Evolutionary conservation across 108 stramenopile species (phyloP), one percentile per base, ranked within the genome.

Genomic region (Discostella stelligeroides): DNA sequence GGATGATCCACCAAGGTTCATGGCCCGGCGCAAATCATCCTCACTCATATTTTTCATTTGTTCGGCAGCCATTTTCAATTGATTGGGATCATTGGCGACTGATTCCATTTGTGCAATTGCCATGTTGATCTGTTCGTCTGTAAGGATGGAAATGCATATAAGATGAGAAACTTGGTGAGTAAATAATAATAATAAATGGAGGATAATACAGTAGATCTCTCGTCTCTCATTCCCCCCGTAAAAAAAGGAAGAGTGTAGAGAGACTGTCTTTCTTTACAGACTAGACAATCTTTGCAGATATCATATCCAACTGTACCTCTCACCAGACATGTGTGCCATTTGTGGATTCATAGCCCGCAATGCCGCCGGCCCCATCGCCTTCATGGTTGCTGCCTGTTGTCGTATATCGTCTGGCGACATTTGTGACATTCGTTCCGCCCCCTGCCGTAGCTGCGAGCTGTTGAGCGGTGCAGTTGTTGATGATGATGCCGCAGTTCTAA

Each of bases 381-480:
- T 79, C 89, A 91, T 89, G 60, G 83, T 81, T n/a, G 63, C 54
- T 0, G 92, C 92, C 63, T 93, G 92, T 53, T 81, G 80, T 18
- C 79, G 75, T 0, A 93, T 69, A 30, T 85, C 84, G 6, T 86
- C 86, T 15, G 92, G 92, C 10, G 77, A 55, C 89, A 89, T 89
- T 34, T 85, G 69, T 17, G 70, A 68, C 74, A 93, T 73, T 57
- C 84, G 85, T 15, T 84, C 61, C 12, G 86, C 82, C 3, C 81
- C 85, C 45, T 70, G 56, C 0, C 68, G 68, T 13, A 76, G 63
- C 20, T 64, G 21, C 14, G 50, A 47, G 41, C 60, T 41, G 28
- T 25, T 17, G 53, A 42, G 10, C 10, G 38, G n/a, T 1, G 39
- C 23, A n/a, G 60, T 23, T 8, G 60, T 41, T 27, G 60, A 45